Evolutionary conservation across 441 rosid species (phyloP), one percentile per base, ranked within the genome.

Genomic region (Bruguiera hainesii): DNA sequence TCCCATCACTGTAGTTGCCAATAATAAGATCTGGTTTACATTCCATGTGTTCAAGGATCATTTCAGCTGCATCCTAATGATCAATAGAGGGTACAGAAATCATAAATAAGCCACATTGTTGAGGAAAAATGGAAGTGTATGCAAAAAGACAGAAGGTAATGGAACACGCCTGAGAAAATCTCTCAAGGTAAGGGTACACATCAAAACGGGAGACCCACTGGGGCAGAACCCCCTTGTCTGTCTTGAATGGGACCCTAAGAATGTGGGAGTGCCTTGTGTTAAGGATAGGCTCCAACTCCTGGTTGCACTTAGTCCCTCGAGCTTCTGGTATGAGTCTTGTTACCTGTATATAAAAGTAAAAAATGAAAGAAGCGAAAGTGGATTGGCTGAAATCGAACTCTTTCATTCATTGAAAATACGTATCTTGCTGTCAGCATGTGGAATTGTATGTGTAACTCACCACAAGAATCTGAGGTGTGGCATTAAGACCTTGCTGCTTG

Each of bases 1-100:
- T 94, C 59, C 97, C 99, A 70, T 91, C 97, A 28, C 86, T 87
- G 78, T 91, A 94, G 83, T 94, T 94, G 68, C 99, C 99, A 0
- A 94, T 88, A 65, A 94, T 82, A 68, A 94, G 98, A 66, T 94
- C 94, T 5, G 99, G 99, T 65, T 91, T 89, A 69, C 96, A 75
- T 8, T 81, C 88, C 70, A 89, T 76, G 46, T 69, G 79, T 49
- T 89, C 86, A 31, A 85, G 84, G 74, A 94, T 76, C 82, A 83
- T 86, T 33, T 61, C 80, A 23, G 87, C 77, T 23, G 93, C 92
- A 60, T 91, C 98, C 92, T 93, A 55, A 1, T 59, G 53, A 49
- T 56, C 5, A 23, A 9, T 0, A 29, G 25, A 6, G 9, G 35
- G 26, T 7, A 18, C 56, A 56, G 42, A 68, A 21, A 29, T 6